These are phyloP conservation scores for Cercophora sp. DNA, from an alignment of 495 filamentous ascomycete genomes.

Conservation along the genomic window DNA sequence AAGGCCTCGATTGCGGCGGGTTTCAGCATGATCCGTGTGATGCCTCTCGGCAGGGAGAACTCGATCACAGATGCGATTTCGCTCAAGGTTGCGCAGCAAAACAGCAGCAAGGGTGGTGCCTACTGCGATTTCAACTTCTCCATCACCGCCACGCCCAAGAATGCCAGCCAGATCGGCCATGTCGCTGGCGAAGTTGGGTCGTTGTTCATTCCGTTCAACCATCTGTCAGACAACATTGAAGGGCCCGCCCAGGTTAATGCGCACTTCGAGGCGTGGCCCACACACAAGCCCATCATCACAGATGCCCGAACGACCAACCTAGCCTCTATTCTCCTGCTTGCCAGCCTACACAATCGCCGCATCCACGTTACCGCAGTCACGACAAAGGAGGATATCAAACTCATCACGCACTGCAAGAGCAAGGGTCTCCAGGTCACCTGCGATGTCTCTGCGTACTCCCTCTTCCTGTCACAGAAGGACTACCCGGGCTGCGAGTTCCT, in stretches of 20 bases:
- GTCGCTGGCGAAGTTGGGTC: conserved; percentile 74
- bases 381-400: conserved; percentile 74
- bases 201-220: conserved; percentile 85
- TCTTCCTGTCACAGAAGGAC: conserved; percentile 74
- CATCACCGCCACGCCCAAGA: conserved; percentile 71
- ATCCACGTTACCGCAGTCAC: conserved; percentile 81
- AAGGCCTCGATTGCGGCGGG: conserved; percentile 72
- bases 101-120: conserved; percentile 59
- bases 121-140: conserved; percentile 87
- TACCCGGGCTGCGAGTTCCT: conserved; percentile 65
- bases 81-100: conserved; percentile 72
- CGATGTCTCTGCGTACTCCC: conserved; percentile 76
- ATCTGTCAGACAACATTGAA: conserved; percentile 80
- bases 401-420: conserved; percentile 76
- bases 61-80: conserved; percentile 70
- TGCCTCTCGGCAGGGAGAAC: conserved; percentile 70
- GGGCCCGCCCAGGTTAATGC: conserved; percentile 78
- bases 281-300: conserved; percentile 78
- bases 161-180: conserved; percentile 70
- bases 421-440: conserved; percentile 83
- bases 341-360: conserved; percentile 78
- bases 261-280: conserved; percentile 78
- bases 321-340: conserved; percentile 73
- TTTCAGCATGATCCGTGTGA: conserved; percentile 80
- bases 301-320: conserved; percentile 82